A percentile compares a stretch with the other conserved stretches of the same genome.
Evolutionary conservation across 2,329 filamentous ascomycete species (phyloP).

Genomic region (Lomentospora prolificans): DNA sequence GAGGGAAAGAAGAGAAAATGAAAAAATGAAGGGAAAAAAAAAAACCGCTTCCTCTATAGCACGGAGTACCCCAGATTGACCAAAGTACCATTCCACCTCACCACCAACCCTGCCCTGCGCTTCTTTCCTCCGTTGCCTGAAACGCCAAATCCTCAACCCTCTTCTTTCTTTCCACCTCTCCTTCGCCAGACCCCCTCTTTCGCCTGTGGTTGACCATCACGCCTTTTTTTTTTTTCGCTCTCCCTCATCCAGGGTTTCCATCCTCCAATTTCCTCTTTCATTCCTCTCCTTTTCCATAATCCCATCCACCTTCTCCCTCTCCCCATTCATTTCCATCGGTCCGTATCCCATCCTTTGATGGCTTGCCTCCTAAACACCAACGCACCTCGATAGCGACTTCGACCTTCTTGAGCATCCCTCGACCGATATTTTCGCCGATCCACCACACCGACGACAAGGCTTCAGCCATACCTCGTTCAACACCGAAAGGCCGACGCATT

Average conservation of each 20-base stretch:
- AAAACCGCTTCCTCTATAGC: not conserved
- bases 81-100: not conserved
- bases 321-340: constrained; percentile 5
- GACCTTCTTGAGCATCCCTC: not conserved
- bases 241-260: not conserved
- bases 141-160: constrained; percentile 10
- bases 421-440: constrained; percentile 1
- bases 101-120: constrained; percentile 1
- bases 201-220: not conserved
- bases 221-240: not conserved
- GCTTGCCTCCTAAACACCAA: not conserved
- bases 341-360: not conserved
- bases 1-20: not conserved
- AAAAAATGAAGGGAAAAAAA: not conserved
- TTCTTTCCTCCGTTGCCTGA: constrained; percentile 7
- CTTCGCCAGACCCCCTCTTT: constrained; percentile 5
- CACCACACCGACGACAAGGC: not conserved
- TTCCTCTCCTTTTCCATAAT: not conserved
- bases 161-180: constrained; percentile 2
- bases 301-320: not conserved
- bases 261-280: not conserved
- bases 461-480: not conserved
- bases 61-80: not conserved
- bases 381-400: not conserved
- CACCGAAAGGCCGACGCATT: constrained; percentile 1